These are phyloP conservation scores for Perkinsela sp. DNA, from an alignment of 208 protist genomes.

Conservation along the genomic window DNA sequence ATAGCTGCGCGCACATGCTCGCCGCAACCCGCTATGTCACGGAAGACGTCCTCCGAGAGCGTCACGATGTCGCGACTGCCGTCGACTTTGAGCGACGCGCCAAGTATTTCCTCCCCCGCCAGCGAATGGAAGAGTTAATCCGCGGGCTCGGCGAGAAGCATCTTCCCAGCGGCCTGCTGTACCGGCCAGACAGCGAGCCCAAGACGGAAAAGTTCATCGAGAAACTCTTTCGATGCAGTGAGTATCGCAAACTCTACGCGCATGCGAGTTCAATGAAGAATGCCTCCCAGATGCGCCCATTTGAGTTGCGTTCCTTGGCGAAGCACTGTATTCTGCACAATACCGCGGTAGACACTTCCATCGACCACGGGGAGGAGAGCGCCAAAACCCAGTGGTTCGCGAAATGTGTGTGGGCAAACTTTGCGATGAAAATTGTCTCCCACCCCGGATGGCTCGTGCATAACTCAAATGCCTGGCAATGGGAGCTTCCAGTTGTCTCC, in stretches of 20 bases:
- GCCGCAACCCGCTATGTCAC: neutral
- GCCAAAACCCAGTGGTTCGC: neutral
- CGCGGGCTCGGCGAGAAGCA: neutral
- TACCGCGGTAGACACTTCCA: neutral
- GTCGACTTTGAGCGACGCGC: neutral
- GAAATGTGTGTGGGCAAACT: neutral
- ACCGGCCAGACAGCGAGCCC: neutral
- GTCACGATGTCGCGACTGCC: neutral
- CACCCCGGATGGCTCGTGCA: neutral
- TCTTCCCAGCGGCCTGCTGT: neutral
- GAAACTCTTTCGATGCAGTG: neutral
- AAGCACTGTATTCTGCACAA: neutral
- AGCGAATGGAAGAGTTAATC: neutral
- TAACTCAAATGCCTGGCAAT: neutral
- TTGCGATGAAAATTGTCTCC: neutral
- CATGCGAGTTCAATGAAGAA: neutral
- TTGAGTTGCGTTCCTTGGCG: neutral
- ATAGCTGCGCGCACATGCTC: neutral
- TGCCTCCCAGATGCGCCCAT: neutral
- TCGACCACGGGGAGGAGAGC: neutral
- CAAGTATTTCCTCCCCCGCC: neutral
- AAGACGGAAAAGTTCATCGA: neutral
- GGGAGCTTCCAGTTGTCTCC: neutral
- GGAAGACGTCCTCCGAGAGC: neutral
- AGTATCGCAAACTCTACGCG: neutral